phyloP scores from a whole-genome alignment of 306 rosid species.

The Cucumis melo region DNA sequence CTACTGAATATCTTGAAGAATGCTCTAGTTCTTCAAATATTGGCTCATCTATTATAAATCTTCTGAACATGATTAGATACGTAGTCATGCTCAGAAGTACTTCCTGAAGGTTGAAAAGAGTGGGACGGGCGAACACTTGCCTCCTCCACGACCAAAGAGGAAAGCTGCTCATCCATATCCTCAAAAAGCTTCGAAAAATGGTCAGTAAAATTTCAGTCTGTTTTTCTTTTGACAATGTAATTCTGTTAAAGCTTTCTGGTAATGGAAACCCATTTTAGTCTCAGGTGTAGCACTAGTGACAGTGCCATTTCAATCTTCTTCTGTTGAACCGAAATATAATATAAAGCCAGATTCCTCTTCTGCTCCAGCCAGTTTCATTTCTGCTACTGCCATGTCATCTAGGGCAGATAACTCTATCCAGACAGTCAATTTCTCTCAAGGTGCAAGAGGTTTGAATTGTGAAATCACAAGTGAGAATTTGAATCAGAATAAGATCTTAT shows the following conservation, averaged over 20 bases:
- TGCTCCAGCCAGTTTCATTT: slow-evolving; percentile 33
- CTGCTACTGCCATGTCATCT: slow-evolving; percentile 39
- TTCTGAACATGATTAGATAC: slow-evolving; percentile 31
- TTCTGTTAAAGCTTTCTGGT: slow-evolving; percentile 11
- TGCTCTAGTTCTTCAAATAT: neutral
- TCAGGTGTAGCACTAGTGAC: slow-evolving; percentile 32
- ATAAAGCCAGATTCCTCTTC: slow-evolving; percentile 45
- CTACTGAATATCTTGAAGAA: neutral
- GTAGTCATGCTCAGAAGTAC: slow-evolving; percentile 96
- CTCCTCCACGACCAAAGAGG: slow-evolving; percentile 95
- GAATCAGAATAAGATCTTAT: neutral
- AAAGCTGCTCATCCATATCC: slow-evolving; percentile 97
- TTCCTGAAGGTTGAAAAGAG: slow-evolving; percentile 89
- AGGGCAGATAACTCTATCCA: slow-evolving; percentile 45
- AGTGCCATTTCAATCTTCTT: slow-evolving; percentile 49
- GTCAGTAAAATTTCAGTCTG: slow-evolving; percentile 16
- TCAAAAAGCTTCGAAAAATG: slow-evolving; percentile 86
- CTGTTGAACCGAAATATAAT: slow-evolving; percentile 45
- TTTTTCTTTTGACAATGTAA: neutral
- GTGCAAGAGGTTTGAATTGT: slow-evolving; percentile 21
- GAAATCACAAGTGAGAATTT: neutral
- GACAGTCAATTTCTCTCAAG: slow-evolving; percentile 29
- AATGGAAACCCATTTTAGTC: slow-evolving; percentile 21
- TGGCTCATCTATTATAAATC: neutral
- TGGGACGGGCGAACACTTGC: slow-evolving; percentile 80